Evolutionary conservation across 306 rosid genomes (phyloP), one percentile per base, ranked within the genome.

Genomic region (Mimosa pudica): DNA sequence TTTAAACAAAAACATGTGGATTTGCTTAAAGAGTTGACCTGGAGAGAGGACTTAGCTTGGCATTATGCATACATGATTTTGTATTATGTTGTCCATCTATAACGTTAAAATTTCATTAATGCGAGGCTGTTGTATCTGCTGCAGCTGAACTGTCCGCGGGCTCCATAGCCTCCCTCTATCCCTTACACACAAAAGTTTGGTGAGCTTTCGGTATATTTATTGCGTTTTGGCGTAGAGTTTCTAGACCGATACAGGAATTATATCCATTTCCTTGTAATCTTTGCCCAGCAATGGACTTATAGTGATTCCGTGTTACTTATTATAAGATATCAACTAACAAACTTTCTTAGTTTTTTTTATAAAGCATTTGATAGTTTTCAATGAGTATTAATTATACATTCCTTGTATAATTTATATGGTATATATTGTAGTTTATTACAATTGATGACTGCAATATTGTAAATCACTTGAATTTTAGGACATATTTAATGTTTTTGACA

Each of bases 21-120:
- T 16, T 14, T 79, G 35, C 33, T 4, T 6, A 63, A 11, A 35
- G 18, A 20, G 8, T 60, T 60, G 65, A 60, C 24, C 14, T 24
- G 20, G 36, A 60, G 35, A 20, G 17, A n/a, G 30, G 10, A n/a
- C 10, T 11, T 48, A 8, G 1, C 3, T 38, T 38, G 42, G 42
- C 2, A 38, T 38, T 38, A 38, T 38, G 42, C 5, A 38, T 46
- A 46, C 10, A 48, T 9, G 14, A n/a, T 8, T 18, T 58, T 58
- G 30, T 58, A 20, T 58, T 58, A 20, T 58, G 64, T 20, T 20
- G 64, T 3, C 12, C 35, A 20, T 10, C 33, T 1, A 63, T 33
- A 44, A 35, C 65, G 54, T n/a, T 35, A 6, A 38, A 71, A 76
- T 80, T 76, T 84, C 80, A 70, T 83, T 38, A 84, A 80, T 84